phyloP scores from a whole-genome alignment of 495 filamentous ascomycete species.

The Xanthoparmelia taractica region DNA sequence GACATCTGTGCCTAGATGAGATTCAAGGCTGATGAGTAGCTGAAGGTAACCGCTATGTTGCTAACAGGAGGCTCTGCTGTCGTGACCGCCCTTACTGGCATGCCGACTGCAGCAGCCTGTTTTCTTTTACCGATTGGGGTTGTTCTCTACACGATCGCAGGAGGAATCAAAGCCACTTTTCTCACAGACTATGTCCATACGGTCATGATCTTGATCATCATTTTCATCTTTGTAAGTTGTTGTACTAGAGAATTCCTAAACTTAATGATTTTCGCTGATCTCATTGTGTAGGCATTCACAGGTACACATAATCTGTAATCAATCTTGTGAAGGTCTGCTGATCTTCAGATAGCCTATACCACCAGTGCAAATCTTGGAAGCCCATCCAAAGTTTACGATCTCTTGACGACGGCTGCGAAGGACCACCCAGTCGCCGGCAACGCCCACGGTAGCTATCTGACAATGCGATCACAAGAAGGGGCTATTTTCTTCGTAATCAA shows the following conservation, averaged over 20 bases:
- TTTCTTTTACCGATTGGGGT: constrained; percentile 85
- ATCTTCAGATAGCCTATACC: constrained; percentile 50
- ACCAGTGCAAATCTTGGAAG: constrained; percentile 70
- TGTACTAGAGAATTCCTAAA: not conserved
- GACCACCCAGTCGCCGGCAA: constrained; percentile 78
- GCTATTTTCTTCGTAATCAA: constrained; percentile 98
- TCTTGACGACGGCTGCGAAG: constrained; percentile 60
- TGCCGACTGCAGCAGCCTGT: constrained; percentile 81
- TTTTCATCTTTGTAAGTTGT: constrained; percentile 63
- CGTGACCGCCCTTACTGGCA: constrained; percentile 74
- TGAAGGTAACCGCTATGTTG: constrained; percentile 70
- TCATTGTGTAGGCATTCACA: constrained; percentile 48
- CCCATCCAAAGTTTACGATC: constrained; percentile 72
- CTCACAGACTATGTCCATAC: constrained; percentile 82
- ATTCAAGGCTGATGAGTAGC: not conserved
- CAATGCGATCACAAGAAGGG: constrained; percentile 80
- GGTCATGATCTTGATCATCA: constrained; percentile 77
- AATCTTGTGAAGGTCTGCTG: not conserved
- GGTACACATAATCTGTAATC: not conserved
- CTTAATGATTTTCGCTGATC: not conserved
- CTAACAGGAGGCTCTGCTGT: constrained; percentile 87
- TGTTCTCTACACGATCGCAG: constrained; percentile 67
- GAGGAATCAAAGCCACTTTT: constrained; percentile 66
- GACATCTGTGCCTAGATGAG: not conserved
- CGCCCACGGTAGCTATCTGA: constrained; percentile 76